These are phyloP conservation scores for Penicillium coffeae DNA, from an alignment of 495 filamentous ascomycete genomes.

Conservation along the genomic window DNA sequence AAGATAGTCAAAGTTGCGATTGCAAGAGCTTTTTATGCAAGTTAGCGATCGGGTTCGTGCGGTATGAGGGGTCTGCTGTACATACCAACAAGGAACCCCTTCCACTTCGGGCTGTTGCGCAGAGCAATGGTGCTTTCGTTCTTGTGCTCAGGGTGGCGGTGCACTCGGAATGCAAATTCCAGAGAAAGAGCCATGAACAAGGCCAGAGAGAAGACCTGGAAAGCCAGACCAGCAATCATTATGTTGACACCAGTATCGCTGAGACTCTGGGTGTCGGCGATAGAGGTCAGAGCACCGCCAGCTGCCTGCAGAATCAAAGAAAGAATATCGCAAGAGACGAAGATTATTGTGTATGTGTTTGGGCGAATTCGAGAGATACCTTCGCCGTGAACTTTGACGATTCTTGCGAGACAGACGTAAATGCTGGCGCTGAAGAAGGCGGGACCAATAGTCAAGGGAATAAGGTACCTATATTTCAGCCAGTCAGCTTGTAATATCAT, in stretches of 20 bases:
- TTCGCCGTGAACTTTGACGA: slow-evolving; percentile 47
- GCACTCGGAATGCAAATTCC: slow-evolving; percentile 48
- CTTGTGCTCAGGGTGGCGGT: slow-evolving; percentile 6
- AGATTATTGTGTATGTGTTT: slow-evolving; percentile 48
- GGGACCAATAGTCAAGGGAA: slow-evolving; percentile 52
- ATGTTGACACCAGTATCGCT: slow-evolving; percentile 41
- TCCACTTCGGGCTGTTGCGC: slow-evolving; percentile 8
- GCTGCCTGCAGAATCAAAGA: slow-evolving; percentile 52
- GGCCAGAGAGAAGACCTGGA: slow-evolving; percentile 50
- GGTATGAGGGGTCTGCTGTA: background rate
- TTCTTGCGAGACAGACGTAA: slow-evolving; percentile 53
- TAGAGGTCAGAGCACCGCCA: slow-evolving; percentile 51
- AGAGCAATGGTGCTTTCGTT: slow-evolving; percentile 7
- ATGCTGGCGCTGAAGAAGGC: slow-evolving; percentile 54
- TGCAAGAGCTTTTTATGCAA: slow-evolving; percentile 39
- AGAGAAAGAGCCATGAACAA: slow-evolving; percentile 49
- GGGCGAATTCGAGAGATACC: slow-evolving; percentile 46
- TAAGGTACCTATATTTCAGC: slow-evolving; percentile 34
- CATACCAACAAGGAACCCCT: slow-evolving; percentile 14
- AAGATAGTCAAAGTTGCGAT: slow-evolving; percentile 57
- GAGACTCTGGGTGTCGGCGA: slow-evolving; percentile 24
- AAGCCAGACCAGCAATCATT: slow-evolving; percentile 53
- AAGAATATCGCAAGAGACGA: slow-evolving; percentile 51
- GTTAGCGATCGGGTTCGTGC: background rate
- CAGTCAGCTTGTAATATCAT: slow-evolving; percentile 3